Evolutionary conservation across 352 stramenopile species (phyloP), one percentile per base, ranked within the genome.

Genomic region (Pythium coloratum): DNA sequence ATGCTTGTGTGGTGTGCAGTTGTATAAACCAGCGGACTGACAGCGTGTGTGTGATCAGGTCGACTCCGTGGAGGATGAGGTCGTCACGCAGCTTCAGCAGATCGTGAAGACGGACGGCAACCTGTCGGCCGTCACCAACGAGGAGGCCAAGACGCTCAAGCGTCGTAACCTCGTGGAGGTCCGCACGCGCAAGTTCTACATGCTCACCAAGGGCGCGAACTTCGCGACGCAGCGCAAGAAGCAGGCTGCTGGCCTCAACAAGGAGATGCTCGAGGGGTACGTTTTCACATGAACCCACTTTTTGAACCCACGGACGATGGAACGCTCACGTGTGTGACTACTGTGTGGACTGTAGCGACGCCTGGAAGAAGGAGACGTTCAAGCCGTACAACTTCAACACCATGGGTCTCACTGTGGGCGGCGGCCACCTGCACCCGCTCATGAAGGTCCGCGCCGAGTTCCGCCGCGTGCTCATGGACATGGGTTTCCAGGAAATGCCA

Each of bases 401-500:
- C 14, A 81, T 99, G 59, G 97, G 97, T 40, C 82, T 98, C 64
- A 85, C 82, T 28, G 89, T 98, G 18, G 93, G 88, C 26, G 97
- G 97, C n/a, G 98, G 98, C 61, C 98, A 99, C 73, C 76, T 99
- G 53, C 98, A 99, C 77, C 97, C 97, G 46, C 84, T 99, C 28
- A 92, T 99, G 75, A 99, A 99, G 81, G 93, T 98, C 53, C 88
- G 86, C 69, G 95, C 97, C 7, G 97, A 99, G 82, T 99, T 99
- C 76, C 91, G 97, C 76, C 98, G 98, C 62, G 98, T 99, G 72
- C 81, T 99, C 10, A 98, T 99, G 94, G 90, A 99, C 76, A 99
- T 99, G 97, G 98, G 88, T 51, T 99, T 99, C 76, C 76, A 98
- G 44, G 98, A 99, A 83, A 99, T 99, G 98, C 97, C 97, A 28